Percentiles rank a stretch among this genome's conserved stretches.
phyloP scores from a whole-genome alignment of 2,329 filamentous ascomycete genomes.

The Stenocarpella maydis region DNA sequence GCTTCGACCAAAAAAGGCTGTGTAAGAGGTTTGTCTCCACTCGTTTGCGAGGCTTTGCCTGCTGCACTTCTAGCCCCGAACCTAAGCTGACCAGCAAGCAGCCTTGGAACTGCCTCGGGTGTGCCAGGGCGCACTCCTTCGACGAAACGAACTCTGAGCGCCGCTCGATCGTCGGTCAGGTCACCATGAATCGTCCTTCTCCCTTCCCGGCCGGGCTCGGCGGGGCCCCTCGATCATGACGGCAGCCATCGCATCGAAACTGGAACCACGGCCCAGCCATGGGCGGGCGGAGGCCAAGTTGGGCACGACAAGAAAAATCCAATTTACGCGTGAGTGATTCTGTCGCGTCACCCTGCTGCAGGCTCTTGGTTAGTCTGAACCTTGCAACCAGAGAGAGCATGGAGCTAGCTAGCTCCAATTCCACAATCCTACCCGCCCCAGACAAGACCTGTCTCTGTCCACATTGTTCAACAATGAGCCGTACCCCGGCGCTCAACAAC shows the following conservation, averaged over 20 bases:
- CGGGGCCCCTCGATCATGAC: conserved; percentile 16
- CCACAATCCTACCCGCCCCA: conserved; percentile 23
- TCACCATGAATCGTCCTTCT: conserved; percentile 8
- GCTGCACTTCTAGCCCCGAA: conserved; percentile 5
- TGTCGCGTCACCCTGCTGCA: conserved; percentile 27
- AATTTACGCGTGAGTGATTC: conserved; percentile 22
- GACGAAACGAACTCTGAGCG: background rate
- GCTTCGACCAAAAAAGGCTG: conserved; percentile 25
- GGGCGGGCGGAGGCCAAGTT: background rate
- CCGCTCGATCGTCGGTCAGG: conserved; percentile 20
- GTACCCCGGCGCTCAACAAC: no score
- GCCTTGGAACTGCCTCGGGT: conserved; percentile 2
- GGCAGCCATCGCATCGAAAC: conserved; percentile 8
- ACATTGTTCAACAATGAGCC: conserved; percentile 23
- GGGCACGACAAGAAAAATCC: conserved; percentile 20
- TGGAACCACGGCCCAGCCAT: conserved; percentile 6
- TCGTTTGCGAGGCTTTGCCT: conserved; percentile 13
- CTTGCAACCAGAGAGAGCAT: conserved; percentile 20
- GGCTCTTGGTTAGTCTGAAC: conserved; percentile 19
- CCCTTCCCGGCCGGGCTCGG: conserved; percentile 5
- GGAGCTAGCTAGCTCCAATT: conserved; percentile 22
- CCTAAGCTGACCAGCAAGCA: conserved; percentile 6
- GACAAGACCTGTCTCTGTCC: conserved; percentile 25
- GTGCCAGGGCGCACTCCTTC: background rate
- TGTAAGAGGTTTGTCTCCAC: conserved; percentile 22